Evolutionary conservation across 2,329 filamentous ascomycete genomes (phyloP), one percentile per base, ranked within the genome.

Genomic region (Ceratocystiopsis brevicomis): DNA sequence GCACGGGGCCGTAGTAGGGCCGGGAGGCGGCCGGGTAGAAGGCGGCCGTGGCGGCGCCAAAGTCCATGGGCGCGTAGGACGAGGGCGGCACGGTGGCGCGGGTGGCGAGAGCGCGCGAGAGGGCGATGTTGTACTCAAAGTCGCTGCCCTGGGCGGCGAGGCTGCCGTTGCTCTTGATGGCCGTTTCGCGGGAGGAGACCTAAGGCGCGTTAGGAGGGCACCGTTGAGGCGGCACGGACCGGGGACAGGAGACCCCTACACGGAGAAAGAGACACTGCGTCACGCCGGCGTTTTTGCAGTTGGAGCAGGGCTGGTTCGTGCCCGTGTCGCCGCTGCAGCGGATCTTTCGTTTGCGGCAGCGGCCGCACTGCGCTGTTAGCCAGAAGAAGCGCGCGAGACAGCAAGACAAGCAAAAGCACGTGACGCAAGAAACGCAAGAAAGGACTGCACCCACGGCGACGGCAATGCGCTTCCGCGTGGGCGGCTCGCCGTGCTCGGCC

Each of bases 331-430:
- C 88, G 54, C 82, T 93, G 63, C 88, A 96, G 52, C 84, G 80
- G 53, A 96, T 96, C 67, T 96, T 96, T 46, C 88, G 75, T 63
- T 88, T 87, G 47, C 88, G 76, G 61, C 88, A 96, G 51, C 88
- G 76, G 34, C 76, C 75, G 59, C 88, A 96, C 88, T 95, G 50
- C 12, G 6, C 6, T 2, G 19, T 39, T 18, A 39, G 34, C 15
- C 18, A n/a, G 21, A n/a, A n/a, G n/a, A n/a, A n/a, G n/a, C n/a
- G n/a, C n/a, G n/a, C n/a, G n/a, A n/a, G n/a, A n/a, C n/a, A n/a
- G n/a, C n/a, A n/a, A n/a, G n/a, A n/a, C n/a, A n/a, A n/a, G n/a
- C n/a, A n/a, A n/a, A n/a, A n/a, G n/a, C n/a, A n/a, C n/a, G n/a
- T n/a, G n/a, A n/a, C n/a, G n/a, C n/a, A n/a, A 11, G 1, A 37